phyloP scores from a whole-genome alignment of 176 grass and related monocot species.

The Urochloa ruziziensis region DNA sequence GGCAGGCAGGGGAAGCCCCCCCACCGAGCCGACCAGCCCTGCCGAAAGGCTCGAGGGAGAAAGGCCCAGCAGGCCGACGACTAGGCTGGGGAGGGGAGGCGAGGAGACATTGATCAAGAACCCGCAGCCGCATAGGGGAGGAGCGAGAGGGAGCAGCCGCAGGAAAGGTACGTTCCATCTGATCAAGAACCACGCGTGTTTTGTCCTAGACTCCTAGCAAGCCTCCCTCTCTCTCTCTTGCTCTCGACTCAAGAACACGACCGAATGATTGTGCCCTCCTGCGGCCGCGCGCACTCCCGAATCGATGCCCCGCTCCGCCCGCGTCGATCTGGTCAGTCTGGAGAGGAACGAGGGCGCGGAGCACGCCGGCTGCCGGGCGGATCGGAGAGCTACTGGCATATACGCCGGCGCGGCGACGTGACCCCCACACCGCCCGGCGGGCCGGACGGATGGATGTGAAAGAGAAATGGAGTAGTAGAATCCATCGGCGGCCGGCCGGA shows the following conservation, averaged over 20 bases:
- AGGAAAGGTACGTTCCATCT: slow-evolving; percentile 40
- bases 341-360: neutral
- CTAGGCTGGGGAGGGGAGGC: neutral
- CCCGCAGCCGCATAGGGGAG: neutral
- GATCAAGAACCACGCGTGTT: slow-evolving; percentile 50
- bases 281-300: neutral
- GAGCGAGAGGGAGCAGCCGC: neutral
- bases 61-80: neutral
- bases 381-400: no score
- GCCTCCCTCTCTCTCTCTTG: neutral
- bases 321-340: neutral
- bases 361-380: neutral
- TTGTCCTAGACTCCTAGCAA: no score
- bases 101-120: neutral
- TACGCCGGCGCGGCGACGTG: neutral
- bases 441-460: neutral
- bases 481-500: neutral
- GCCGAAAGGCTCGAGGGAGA: slow-evolving; percentile 1
- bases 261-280: slow-evolving; percentile 39
- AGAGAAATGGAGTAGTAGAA: neutral
- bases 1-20: neutral
- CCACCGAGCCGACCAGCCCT: slow-evolving; percentile 17
- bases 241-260: slow-evolving; percentile 5
- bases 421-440: neutral
- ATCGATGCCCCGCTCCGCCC: neutral